Evolutionary conservation across 2,329 filamentous ascomycete species (phyloP), one percentile per base, ranked within the genome.

Genomic region (Xylaria sp.): DNA sequence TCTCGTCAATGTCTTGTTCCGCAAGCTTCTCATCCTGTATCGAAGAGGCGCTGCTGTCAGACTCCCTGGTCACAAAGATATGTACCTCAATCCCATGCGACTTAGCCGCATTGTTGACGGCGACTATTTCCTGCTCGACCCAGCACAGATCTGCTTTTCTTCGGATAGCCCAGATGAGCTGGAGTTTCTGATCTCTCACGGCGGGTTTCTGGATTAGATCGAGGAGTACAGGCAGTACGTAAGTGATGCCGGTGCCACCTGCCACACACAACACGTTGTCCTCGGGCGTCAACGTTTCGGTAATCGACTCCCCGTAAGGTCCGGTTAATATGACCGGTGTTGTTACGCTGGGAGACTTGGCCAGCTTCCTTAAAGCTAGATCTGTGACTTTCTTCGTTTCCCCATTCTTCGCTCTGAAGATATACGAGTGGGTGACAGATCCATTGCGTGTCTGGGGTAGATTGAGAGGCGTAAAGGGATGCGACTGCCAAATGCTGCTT

Each of bases 401-500:
- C 11, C 89, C 89, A 0, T 79, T 79, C 69, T 87, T 87, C 4
- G 86, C 86, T 4, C 88, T 82, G 67, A 90, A 80, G 57, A 89
- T 82, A 72, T 89, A 89, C 17, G 85, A 83, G 71, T 89, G 86
- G 47, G 80, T 78, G 9, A 86, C 82, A 1, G 75, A 71, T 0
- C 82, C 79, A 61, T 80, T 76, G 21, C 77, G 74, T 0, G 81
- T 76, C 6, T 79, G 72, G 0, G 88, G 89, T 0, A 86, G 76
- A 62, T 85, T 89, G 8, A 89, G 81, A 0, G 89, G 88, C 0
- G 90, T 92, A 75, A 93, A 91, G 0, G 91, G 91, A 73, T 93
- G 91, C 0, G 88, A 89, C 78, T 93, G 90, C 89, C 90, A 92
- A 72, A 93, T 85, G 72, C 85, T 90, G 36, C 88, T 81, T 68